Evolutionary conservation across 169 alveolate species (phyloP).

Genomic region (Plasmodium relictum): DNA sequence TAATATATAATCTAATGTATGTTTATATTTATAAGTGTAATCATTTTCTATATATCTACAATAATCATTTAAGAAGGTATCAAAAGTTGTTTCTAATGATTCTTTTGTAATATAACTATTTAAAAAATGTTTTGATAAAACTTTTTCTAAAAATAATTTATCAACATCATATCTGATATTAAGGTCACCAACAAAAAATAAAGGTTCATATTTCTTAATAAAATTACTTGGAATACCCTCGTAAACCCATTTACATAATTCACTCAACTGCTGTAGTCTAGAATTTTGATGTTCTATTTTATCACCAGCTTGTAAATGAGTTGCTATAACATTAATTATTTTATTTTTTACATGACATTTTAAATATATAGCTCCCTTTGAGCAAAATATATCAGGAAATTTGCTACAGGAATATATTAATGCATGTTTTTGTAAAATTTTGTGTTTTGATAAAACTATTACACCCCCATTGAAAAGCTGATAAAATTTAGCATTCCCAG

Average conservation of each 20-base stretch:
- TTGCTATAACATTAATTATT: slow-evolving; percentile 84
- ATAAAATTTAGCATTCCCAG: slow-evolving; percentile 79
- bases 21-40: slow-evolving; percentile 12
- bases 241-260: slow-evolving; percentile 86
- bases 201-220: slow-evolving; percentile 74
- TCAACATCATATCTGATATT: slow-evolving; percentile 49
- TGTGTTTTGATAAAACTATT: slow-evolving; percentile 80
- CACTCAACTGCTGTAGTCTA: slow-evolving; percentile 82
- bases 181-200: slow-evolving; percentile 76
- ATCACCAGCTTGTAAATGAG: slow-evolving; percentile 89
- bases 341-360: slow-evolving; percentile 79
- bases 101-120: slow-evolving; percentile 50
- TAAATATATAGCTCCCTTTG: slow-evolving; percentile 89
- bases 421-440: slow-evolving; percentile 81
- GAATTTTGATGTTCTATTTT: slow-evolving; percentile 59
- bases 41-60: slow-evolving; percentile 41
- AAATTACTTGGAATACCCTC: slow-evolving; percentile 71
- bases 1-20: slow-evolving; percentile 70
- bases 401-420: slow-evolving; percentile 69
- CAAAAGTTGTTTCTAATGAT: slow-evolving; percentile 56
- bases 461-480: slow-evolving; percentile 82
- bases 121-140: slow-evolving; percentile 28
- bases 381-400: slow-evolving; percentile 80
- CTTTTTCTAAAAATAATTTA: slow-evolving; percentile 27
- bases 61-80: slow-evolving; percentile 59